These are phyloP conservation scores for Pochonia chlamydosporia DNA, from an alignment of 2,329 filamentous ascomycete species.

Conservation along the genomic window DNA sequence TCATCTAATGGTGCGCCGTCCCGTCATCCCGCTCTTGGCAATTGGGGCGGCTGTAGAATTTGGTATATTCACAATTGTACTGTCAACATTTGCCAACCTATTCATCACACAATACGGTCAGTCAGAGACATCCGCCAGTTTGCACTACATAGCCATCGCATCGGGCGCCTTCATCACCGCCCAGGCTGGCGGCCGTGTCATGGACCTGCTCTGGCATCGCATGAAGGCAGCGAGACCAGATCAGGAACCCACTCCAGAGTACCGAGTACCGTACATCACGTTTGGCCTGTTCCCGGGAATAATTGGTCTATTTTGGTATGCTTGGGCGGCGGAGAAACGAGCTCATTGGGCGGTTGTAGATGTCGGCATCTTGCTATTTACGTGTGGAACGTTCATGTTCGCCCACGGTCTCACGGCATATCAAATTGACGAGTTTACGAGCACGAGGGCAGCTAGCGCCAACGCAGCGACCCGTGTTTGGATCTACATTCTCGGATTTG, in stretches of 20 bases:
- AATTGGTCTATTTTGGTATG: constrained; percentile 31
- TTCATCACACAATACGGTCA: constrained; percentile 41
- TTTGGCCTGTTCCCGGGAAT: constrained; percentile 39
- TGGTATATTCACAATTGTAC: constrained; percentile 44
- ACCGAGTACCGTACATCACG: constrained; percentile 47
- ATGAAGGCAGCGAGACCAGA: constrained; percentile 6
- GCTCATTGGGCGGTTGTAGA: not conserved
- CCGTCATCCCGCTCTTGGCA: too few relatives aligned
- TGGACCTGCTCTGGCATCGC: constrained; percentile 30
- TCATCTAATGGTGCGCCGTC: too few relatives aligned
- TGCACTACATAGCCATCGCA: constrained; percentile 47
- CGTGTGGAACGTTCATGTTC: not conserved
- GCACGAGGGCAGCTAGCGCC: constrained; percentile 13
- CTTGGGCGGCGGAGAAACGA: constrained; percentile 40
- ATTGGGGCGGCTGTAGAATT: too few relatives aligned
- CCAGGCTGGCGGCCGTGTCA: constrained; percentile 28
- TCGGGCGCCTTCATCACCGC: constrained; percentile 27
- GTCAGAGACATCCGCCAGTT: constrained; percentile 34
- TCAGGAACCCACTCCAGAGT: constrained; percentile 34
- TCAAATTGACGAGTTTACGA: constrained; percentile 11
- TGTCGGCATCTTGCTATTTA: not conserved
- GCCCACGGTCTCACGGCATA: not conserved
- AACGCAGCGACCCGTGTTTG: constrained; percentile 13
- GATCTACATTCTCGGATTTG: constrained; percentile 13
- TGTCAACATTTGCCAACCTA: constrained; percentile 46